These are phyloP conservation scores for Penicillium sp. DNA, from an alignment of 2,329 filamentous ascomycete species.

Conservation along the genomic window DNA sequence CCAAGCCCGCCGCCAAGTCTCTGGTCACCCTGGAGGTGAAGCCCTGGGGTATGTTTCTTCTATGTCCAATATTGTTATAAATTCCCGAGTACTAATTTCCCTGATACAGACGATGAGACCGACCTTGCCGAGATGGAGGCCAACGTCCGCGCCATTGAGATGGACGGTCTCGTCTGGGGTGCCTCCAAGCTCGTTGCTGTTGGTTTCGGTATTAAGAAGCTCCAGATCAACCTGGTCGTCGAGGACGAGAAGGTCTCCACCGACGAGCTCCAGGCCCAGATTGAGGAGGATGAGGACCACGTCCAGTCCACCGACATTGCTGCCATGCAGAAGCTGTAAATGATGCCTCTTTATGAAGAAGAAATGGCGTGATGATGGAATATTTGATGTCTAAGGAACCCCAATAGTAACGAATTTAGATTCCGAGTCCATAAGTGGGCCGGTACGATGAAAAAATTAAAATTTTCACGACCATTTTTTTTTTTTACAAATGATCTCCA, in stretches of 20 bases:
- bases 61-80: not conserved
- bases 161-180: constrained; percentile 97
- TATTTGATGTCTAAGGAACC: constrained; percentile 36
- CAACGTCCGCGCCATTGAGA: constrained; percentile 77
- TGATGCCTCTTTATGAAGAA: constrained; percentile 34
- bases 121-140: constrained; percentile 80
- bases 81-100: constrained; percentile 16
- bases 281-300: constrained; percentile 85
- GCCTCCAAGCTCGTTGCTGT: constrained; percentile 83
- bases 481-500: not conserved
- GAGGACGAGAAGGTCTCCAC: constrained; percentile 95
- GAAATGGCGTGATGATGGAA: constrained; percentile 37
- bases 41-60: constrained; percentile 84
- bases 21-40: constrained; percentile 95
- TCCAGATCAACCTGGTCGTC: constrained; percentile 96
- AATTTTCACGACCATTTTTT: constrained; percentile 23
- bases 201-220: constrained; percentile 98
- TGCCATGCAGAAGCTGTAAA: constrained; percentile 91
- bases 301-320: constrained; percentile 90
- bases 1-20: constrained; percentile 91
- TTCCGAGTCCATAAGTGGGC: constrained; percentile 21
- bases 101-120: constrained; percentile 76
- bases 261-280: constrained; percentile 82
- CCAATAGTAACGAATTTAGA: constrained; percentile 39
- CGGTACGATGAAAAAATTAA: constrained; percentile 35